Evolutionary conservation across 768 basidiomycete genomes (phyloP).

Genomic region (Trametes sanguinea): DNA sequence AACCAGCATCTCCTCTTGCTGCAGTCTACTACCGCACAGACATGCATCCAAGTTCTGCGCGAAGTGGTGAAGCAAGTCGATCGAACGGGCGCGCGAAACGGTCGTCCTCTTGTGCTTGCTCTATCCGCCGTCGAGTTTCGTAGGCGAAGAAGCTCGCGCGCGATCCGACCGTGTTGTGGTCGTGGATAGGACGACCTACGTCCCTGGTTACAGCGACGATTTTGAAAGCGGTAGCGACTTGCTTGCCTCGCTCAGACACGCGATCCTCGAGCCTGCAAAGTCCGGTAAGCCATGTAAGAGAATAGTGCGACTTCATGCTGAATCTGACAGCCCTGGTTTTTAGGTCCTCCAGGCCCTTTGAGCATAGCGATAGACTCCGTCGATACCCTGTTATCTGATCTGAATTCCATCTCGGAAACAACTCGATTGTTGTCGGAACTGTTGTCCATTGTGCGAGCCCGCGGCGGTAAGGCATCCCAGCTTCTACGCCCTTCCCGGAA

Average conservation of each 20-base stretch:
- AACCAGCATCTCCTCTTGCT: conserved; percentile 27
- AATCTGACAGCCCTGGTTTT: too few relatives aligned
- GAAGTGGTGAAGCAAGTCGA: conserved; percentile 12
- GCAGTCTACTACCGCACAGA: conserved; percentile 32
- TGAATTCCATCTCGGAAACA: conserved; percentile 53
- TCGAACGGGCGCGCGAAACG: conserved; percentile 25
- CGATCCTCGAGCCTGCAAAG: conserved; percentile 44
- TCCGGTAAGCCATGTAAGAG: conserved; percentile 30
- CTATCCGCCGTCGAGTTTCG: conserved; percentile 50
- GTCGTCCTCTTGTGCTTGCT: conserved; percentile 60
- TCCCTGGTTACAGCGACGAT: conserved; percentile 55
- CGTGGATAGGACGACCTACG: conserved; percentile 50
- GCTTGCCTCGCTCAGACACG: neutral
- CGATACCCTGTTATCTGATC: conserved; percentile 63
- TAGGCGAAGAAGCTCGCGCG: conserved; percentile 31
- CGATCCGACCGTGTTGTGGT: conserved; percentile 37
- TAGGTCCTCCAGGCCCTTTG: conserved; percentile 49
- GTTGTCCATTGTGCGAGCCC: conserved; percentile 44
- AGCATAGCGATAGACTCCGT: conserved; percentile 72
- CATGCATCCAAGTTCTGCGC: conserved; percentile 30
- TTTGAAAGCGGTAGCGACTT: conserved; percentile 35
- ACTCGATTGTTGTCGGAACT: conserved; percentile 55
- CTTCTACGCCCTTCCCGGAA: neutral
- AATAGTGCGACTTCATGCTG: too few relatives aligned
- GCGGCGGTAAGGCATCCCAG: conserved; percentile 46